Evolutionary conservation across 768 basidiomycete species (phyloP).

Genomic region (Xerocomellus chrysenteron): DNA sequence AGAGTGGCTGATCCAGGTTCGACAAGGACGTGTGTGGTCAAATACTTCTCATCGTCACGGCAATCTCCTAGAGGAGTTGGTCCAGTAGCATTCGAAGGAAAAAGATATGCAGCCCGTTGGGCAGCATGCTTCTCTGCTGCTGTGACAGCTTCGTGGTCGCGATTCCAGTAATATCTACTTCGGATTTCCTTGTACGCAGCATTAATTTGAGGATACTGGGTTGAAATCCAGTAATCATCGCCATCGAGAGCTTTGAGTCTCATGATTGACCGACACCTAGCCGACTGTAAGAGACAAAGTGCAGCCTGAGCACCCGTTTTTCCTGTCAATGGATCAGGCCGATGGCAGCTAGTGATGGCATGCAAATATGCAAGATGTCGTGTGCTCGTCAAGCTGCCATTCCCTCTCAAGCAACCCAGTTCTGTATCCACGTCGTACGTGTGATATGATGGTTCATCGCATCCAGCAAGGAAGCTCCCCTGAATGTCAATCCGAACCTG

Average conservation of each 20-base stretch:
- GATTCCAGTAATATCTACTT: neutral
- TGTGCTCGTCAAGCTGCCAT: neutral
- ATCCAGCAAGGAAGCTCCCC: too few species aligned
- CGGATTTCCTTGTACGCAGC: neutral
- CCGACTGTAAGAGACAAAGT: neutral
- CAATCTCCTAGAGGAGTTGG: neutral
- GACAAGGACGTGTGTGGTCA: neutral
- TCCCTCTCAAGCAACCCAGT: neutral
- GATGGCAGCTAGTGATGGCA: neutral
- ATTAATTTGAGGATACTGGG: neutral
- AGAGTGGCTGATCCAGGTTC: neutral
- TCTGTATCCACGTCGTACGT: neutral
- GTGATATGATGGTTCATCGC: neutral
- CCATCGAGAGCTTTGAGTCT: conserved; percentile 10
- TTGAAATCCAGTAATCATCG: neutral
- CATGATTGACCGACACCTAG: conserved; percentile 38
- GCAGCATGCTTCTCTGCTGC: neutral
- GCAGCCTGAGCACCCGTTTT: neutral
- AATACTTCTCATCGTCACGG: too few species aligned
- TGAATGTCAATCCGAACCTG: too few species aligned
- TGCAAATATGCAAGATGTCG: neutral
- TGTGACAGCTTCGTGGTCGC: too few species aligned
- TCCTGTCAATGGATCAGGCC: neutral
- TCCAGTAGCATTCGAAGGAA: neutral
- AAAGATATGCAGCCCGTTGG: neutral